Evolutionary conservation across 2,329 filamentous ascomycete genomes (phyloP).

Genomic region (Cladosporium sp.): DNA sequence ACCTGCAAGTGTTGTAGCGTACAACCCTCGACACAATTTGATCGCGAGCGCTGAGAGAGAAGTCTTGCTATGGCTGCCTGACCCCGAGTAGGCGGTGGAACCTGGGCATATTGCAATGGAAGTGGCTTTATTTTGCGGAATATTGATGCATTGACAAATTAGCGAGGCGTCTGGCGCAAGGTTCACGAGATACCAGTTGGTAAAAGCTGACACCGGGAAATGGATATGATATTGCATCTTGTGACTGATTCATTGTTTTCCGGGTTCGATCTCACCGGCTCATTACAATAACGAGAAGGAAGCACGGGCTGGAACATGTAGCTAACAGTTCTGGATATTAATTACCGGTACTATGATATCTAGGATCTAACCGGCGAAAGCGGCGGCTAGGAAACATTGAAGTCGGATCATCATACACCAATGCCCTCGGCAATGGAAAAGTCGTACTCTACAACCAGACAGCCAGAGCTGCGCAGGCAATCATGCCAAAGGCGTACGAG

Average conservation of each 20-base stretch:
- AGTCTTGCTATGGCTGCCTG: slow-evolving; percentile 45
- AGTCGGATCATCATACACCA: background rate
- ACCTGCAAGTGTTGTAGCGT: slow-evolving; percentile 71
- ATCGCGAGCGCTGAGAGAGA: slow-evolving; percentile 87
- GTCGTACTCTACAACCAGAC: background rate
- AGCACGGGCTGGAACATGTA: too few relatives aligned
- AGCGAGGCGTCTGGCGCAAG: slow-evolving; percentile 11
- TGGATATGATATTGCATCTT: background rate
- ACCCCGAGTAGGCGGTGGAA: slow-evolving; percentile 34
- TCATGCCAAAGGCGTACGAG: background rate
- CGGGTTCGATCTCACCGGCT: too few relatives aligned
- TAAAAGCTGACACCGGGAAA: background rate
- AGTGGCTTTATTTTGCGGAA: too few relatives aligned
- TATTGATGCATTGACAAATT: background rate
- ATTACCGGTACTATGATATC: too few relatives aligned
- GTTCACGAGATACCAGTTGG: background rate
- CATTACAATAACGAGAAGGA: too few relatives aligned
- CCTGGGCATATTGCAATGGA: background rate
- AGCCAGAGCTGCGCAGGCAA: background rate
- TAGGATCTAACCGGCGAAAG: background rate
- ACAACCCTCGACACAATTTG: slow-evolving; percentile 90
- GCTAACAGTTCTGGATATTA: too few relatives aligned
- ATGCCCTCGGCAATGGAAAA: background rate
- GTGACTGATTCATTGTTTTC: background rate
- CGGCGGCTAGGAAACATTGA: background rate